phyloP scores from a whole-genome alignment of 2,329 filamentous ascomycete species.

The Diaporthe ampelina region DNA sequence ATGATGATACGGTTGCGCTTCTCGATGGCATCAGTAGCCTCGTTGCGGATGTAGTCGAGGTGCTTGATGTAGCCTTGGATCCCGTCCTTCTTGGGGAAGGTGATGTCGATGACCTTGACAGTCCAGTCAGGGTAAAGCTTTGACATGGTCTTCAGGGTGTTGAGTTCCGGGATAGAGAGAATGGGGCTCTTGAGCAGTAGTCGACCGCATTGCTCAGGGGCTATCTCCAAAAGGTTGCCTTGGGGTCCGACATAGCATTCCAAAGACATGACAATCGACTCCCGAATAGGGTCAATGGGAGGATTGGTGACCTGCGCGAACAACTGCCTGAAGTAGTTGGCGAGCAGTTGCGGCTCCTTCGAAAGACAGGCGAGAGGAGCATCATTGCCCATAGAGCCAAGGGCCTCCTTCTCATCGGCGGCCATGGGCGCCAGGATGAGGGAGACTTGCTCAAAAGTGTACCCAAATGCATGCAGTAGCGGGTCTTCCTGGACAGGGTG shows the following conservation, averaged over 20 bases:
- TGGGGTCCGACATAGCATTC: constrained; percentile 97
- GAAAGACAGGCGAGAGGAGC: constrained; percentile 92
- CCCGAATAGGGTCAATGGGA: constrained; percentile 95
- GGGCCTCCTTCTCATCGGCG: constrained; percentile 95
- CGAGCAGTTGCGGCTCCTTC: constrained; percentile 88
- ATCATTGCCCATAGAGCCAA: constrained; percentile 98
- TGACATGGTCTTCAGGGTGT: constrained; percentile 84
- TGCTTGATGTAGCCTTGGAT: constrained; percentile 87
- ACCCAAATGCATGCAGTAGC: constrained; percentile 88
- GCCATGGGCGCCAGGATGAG: constrained; percentile 95
- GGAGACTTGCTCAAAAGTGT: constrained; percentile 95
- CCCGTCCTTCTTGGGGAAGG: constrained; percentile 89
- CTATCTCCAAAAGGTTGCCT: constrained; percentile 95
- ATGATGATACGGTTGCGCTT: constrained; percentile 88
- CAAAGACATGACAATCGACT: constrained; percentile 98
- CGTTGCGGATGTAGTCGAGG: constrained; percentile 89
- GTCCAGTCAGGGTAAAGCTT: constrained; percentile 83
- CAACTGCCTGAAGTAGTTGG: constrained; percentile 97
- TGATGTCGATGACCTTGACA: constrained; percentile 91
- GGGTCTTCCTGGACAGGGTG: constrained; percentile 85
- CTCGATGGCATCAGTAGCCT: constrained; percentile 86
- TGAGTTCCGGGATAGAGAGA: constrained; percentile 91
- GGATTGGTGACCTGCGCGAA: constrained; percentile 99
- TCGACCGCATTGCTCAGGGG: constrained; percentile 87
- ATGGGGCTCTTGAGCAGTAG: constrained; percentile 90